phyloP scores from a whole-genome alignment of 2,329 filamentous ascomycete genomes.

The Fusarium protoensiforme region DNA sequence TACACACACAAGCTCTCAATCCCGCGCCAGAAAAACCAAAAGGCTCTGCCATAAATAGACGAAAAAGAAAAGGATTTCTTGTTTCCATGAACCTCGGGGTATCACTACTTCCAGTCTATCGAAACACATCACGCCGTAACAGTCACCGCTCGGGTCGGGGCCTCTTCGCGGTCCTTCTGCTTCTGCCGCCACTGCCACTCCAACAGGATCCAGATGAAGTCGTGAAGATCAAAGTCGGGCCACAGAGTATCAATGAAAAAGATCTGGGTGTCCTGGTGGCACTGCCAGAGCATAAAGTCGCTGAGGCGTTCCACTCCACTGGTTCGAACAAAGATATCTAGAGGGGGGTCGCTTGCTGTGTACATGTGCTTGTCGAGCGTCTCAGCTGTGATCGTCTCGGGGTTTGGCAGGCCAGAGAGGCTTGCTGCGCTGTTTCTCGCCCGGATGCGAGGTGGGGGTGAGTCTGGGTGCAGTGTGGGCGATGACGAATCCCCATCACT shows the following conservation, averaged over 20 bases:
- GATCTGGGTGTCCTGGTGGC: constrained; percentile 90
- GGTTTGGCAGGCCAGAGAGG: constrained; percentile 68
- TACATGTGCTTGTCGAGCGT: constrained; percentile 89
- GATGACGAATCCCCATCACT: constrained; percentile 70
- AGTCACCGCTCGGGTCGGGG: constrained; percentile 48
- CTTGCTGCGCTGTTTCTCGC: constrained; percentile 47
- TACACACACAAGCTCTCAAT: not conserved
- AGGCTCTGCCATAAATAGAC: constrained; percentile 7
- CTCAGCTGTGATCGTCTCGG: constrained; percentile 86
- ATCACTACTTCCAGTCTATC: constrained; percentile 31
- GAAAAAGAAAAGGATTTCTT: constrained; percentile 1
- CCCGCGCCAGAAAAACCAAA: constrained; percentile 9
- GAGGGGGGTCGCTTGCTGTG: constrained; percentile 84
- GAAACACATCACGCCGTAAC: constrained; percentile 40
- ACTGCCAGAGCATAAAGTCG: constrained; percentile 99
- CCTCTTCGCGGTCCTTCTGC: constrained; percentile 64
- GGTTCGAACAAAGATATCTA: constrained; percentile 91
- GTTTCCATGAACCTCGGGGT: constrained; percentile 31
- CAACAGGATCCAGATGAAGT: constrained; percentile 90
- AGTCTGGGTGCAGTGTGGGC: constrained; percentile 67
- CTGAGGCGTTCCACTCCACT: constrained; percentile 93
- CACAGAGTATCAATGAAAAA: constrained; percentile 93
- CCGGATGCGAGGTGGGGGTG: constrained; percentile 55
- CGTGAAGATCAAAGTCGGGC: constrained; percentile 95
- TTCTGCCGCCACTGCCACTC: constrained; percentile 84